Base-by-base conservation (phyloP, 2,329 filamentous ascomycete species). In the Mycosphaerelloides madeirae region DNA sequence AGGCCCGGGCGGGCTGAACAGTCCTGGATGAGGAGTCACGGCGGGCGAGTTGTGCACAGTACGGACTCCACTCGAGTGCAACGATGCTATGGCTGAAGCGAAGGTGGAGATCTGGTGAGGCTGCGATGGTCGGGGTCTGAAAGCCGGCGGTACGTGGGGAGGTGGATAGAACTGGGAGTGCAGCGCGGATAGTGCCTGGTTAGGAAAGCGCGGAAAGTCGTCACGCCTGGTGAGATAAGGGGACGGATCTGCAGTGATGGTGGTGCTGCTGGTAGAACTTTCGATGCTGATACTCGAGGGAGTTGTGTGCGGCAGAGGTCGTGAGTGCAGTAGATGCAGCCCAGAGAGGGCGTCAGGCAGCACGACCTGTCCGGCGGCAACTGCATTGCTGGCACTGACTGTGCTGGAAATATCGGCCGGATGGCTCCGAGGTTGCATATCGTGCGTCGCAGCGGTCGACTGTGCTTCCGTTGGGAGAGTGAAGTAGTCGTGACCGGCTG, bases 161-260 rank as follows among this genome's bases (percentile, higher is more conserved):
- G 45, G 58, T 36, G 71, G 67, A 44, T 73, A 69, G 29, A 59
- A 50, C 57, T 74, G 72, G 39, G 61, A 62, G 38, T 74, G 72
- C 25, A 75, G 62, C 2, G 71, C 72, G 36, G 72, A 66, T 57
- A 73, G 73, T 14, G 72, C 68, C 60, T 76, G 73, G 53, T 74
- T 73, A 35, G 72, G 72, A 52, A 68, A 75, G 45, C 67, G 68
- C 20, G 66, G 62, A 28, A 6, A 45, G 48, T 31, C 41, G 57
- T 40, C 51, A 55, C 19, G 29, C 33, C 18, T 31, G 20, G n/a
- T n/a, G n/a, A n/a, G n/a, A n/a, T n/a, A n/a, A n/a, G n/a, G n/a
- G n/a, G n/a, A n/a, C 14, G 16, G 13, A 15, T 25, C 18, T 36
- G 65, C 64, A 31, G 48, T 58, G 28, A 64, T 43, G 6, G 62